A percentile compares a stretch with the other conserved stretches of the same genome.
phyloP scores from a whole-genome alignment of 495 filamentous ascomycete species.

The Neurospora sp. region DNA sequence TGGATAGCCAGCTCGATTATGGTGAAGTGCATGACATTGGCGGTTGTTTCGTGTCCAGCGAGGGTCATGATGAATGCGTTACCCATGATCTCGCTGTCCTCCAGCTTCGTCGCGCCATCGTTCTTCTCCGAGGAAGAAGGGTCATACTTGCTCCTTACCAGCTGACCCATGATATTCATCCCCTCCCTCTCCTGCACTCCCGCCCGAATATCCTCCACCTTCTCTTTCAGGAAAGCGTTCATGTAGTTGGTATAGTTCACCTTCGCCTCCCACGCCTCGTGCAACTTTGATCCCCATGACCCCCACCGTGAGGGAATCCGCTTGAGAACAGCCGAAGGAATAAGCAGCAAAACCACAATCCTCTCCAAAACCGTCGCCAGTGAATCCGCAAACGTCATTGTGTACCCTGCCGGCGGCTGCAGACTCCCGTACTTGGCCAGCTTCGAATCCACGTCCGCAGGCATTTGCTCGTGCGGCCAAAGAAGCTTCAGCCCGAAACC shows the following conservation, averaged over 20 bases:
- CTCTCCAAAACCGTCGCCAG: conserved; percentile 41
- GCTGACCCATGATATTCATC: conserved; percentile 56
- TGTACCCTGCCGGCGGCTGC: conserved; percentile 41
- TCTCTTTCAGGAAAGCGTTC: conserved; percentile 48
- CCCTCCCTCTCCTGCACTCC: conserved; percentile 37
- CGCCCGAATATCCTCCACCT: conserved; percentile 37
- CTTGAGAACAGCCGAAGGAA: conserved; percentile 38
- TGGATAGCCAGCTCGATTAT: conserved; percentile 52
- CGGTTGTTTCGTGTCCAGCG: conserved; percentile 65
- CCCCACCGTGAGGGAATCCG: conserved; percentile 3
- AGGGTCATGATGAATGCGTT: conserved; percentile 65
- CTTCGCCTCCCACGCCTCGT: conserved; percentile 37
- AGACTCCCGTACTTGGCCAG: conserved; percentile 34
- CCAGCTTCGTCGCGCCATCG: conserved; percentile 18
- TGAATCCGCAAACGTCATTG: conserved; percentile 50
- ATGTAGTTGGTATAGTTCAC: conserved; percentile 56
- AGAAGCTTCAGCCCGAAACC: conserved; percentile 52
- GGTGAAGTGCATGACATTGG: conserved; percentile 55
- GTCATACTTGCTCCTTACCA: conserved; percentile 38
- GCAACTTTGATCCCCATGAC: neutral
- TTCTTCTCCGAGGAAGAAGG: conserved; percentile 8
- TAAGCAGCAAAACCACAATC: conserved; percentile 43
- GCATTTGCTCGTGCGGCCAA: conserved; percentile 42
- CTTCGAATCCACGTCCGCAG: conserved; percentile 27
- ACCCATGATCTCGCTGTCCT: conserved; percentile 52